A percentile compares a stretch with the other conserved stretches of the same genome.
phyloP scores from a whole-genome alignment of 2,329 filamentous ascomycete genomes.

The Cadophora luteo-olivacea region DNA sequence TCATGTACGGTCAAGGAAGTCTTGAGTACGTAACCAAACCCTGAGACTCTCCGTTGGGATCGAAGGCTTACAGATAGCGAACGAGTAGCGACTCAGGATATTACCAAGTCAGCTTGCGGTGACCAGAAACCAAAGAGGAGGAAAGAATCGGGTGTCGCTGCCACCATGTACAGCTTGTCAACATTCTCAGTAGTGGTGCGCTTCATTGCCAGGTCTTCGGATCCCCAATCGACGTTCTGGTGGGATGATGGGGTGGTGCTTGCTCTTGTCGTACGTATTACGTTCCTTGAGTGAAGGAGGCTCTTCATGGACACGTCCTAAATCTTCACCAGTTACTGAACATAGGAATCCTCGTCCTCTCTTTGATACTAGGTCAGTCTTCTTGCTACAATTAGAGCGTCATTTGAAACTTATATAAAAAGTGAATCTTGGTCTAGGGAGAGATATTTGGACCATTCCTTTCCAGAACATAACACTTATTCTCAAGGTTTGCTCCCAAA shows the following conservation, averaged over 20 bases:
- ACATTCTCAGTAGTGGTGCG: not conserved
- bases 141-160: not conserved
- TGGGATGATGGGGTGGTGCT: slow-evolving; percentile 24
- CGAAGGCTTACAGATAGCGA: not conserved
- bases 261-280: slow-evolving; percentile 16
- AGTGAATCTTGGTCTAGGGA: not conserved
- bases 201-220: slow-evolving; percentile 8
- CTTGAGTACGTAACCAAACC: slow-evolving; percentile 51
- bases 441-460: not conserved
- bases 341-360: not conserved
- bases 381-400: too few relatives aligned
- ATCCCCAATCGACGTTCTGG: slow-evolving; percentile 6
- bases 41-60: slow-evolving; percentile 22
- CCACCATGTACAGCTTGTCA: not conserved
- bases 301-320: not conserved
- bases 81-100: slow-evolving; percentile 22
- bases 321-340: not conserved
- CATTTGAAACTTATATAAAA: too few relatives aligned
- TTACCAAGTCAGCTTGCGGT: slow-evolving; percentile 17
- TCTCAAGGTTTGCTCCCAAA: not conserved
- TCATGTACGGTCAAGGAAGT: slow-evolving; percentile 48
- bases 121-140: slow-evolving; percentile 9
- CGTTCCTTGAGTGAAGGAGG: not conserved
- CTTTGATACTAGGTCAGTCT: not conserved
- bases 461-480: not conserved